Evolutionary conservation across 176 grass and related monocot genomes (phyloP).

Genomic region (Sorghum bicolor): Sorghum_bicolor_NCBIv3 NC_012870.2:10835001-10835500

Average conservation of each 20-base stretch:
- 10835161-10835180: background rate
- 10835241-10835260: background rate
- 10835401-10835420: conserved; percentile 11
- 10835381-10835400: background rate
- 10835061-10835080: background rate
- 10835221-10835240: background rate
- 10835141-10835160: background rate
- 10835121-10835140: background rate
- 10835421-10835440: conserved; percentile 8
- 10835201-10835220: background rate
- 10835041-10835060: background rate
- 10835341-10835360: background rate
- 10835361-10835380: conserved; percentile 3
- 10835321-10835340: background rate
- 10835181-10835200: background rate
- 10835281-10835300: background rate
- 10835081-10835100: background rate
- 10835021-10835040: background rate
- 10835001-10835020: background rate
- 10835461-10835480: conserved; percentile 18
- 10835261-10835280: background rate
- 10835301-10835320: background rate
- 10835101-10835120: background rate
- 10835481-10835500: conserved; percentile 94
- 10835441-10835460: conserved; percentile 8